A percentile compares a stretch with the other conserved stretches of the same genome.
These are phyloP conservation scores for Epichloe hybrida DNA, from an alignment of 2,329 filamentous ascomycete genomes.

Conservation along the genomic window DNA sequence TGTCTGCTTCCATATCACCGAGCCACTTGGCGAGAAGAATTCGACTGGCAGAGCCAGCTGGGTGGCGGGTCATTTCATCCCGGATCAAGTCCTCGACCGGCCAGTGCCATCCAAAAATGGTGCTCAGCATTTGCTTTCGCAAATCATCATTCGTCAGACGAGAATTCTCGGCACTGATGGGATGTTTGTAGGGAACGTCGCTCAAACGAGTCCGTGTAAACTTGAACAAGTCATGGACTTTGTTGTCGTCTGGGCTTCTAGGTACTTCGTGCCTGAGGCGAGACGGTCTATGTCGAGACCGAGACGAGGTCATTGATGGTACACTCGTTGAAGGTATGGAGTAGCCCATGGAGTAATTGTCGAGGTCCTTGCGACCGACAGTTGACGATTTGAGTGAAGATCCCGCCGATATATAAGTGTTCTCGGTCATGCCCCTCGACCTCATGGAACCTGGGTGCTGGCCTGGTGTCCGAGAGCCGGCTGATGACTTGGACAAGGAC, in stretches of 20 bases:
- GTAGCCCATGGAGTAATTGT: constrained; percentile 40
- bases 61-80: constrained; percentile 70
- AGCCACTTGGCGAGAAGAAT: constrained; percentile 89
- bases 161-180: constrained; percentile 41
- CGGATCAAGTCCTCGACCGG: constrained; percentile 69
- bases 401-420: constrained; percentile 55
- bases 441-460: constrained; percentile 36
- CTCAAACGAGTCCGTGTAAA: constrained; percentile 68
- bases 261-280: constrained; percentile 68
- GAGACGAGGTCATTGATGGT: constrained; percentile 34
- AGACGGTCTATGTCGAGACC: constrained; percentile 42
- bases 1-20: constrained; percentile 68
- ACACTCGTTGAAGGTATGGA: constrained; percentile 23
- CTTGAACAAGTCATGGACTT: constrained; percentile 69
- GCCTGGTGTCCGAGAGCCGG: constrained; percentile 37
- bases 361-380: constrained; percentile 23
- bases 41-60: constrained; percentile 57
- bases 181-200: constrained; percentile 69
- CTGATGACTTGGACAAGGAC: constrained; percentile 39
- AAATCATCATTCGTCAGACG: constrained; percentile 65
- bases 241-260: constrained; percentile 59
- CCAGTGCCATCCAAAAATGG: constrained; percentile 90
- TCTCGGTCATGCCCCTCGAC: constrained; percentile 44
- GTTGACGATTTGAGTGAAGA: constrained; percentile 30
- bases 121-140: constrained; percentile 77